Percentiles rank a stretch among this genome's conserved stretches.
phyloP scores from a whole-genome alignment of 768 basidiomycete genomes.

The Hygrocybe coccinea region DNA sequence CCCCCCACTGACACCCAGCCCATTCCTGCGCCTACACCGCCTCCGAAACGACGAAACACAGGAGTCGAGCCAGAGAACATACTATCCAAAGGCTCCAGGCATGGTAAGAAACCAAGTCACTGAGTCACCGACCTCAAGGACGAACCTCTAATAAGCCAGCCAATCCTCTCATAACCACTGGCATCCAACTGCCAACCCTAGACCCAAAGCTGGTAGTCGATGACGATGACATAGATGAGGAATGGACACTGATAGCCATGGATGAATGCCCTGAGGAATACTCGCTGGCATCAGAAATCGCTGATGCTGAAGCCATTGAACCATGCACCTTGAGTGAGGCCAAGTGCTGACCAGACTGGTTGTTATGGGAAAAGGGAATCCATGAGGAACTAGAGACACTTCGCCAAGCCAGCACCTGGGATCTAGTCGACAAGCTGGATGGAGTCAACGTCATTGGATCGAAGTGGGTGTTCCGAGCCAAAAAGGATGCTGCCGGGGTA shows the following conservation, averaged over 20 bases:
- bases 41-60: too few species aligned
- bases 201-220: conserved; percentile 7
- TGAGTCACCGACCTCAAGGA: not conserved
- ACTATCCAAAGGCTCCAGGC: too few species aligned
- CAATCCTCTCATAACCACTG: conserved; percentile 3
- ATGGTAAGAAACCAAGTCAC: not conserved
- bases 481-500: conserved; percentile 30
- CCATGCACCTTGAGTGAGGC: conserved; percentile 19
- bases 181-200: conserved; percentile 12
- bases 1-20: not conserved
- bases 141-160: not conserved
- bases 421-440: conserved; percentile 22
- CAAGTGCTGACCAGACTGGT: conserved; percentile 21
- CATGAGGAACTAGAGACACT: conserved; percentile 27
- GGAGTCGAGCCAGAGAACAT: too few species aligned
- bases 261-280: conserved; percentile 20
- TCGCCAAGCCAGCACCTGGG: conserved; percentile 26
- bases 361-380: conserved; percentile 25
- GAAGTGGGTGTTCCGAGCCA: conserved; percentile 35
- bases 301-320: conserved; percentile 28
- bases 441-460: conserved; percentile 24
- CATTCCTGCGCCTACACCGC: not conserved
- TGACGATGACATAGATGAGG: conserved; percentile 11
- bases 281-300: conserved; percentile 22
- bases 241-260: too few species aligned